Conservation (phyloP, 2,329 filamentous ascomycete genomes). For the Dothideomycetes sp. region DNA sequence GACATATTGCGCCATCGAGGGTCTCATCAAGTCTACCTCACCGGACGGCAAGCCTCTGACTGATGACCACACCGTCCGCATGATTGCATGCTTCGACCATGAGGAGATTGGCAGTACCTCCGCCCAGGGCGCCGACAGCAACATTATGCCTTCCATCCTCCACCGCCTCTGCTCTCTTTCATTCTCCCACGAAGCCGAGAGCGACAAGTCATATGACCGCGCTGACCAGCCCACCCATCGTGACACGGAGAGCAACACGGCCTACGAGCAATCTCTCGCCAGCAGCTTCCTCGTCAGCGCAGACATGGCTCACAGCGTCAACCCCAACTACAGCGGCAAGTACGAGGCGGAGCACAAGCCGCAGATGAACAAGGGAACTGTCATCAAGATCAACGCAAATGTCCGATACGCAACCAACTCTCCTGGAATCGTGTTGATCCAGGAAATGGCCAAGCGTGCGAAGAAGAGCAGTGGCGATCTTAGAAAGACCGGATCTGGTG, state of each 20-base stretch:
- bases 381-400: constrained; percentile 98
- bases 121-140: constrained; percentile 87
- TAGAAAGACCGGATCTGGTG: constrained; percentile 46
- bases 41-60: constrained; percentile 48
- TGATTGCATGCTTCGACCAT: constrained; percentile 94
- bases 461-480: constrained; percentile 34
- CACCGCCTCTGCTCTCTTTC: constrained; percentile 76
- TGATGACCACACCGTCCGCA: constrained; percentile 68
- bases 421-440: constrained; percentile 82
- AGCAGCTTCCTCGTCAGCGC: constrained; percentile 90
- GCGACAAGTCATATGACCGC: constrained; percentile 56
- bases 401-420: constrained; percentile 94
- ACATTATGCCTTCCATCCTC: constrained; percentile 77
- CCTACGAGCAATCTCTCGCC: constrained; percentile 85
- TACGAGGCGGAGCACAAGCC: constrained; percentile 87
- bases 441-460: constrained; percentile 63
- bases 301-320: constrained; percentile 94
- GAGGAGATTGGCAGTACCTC: constrained; percentile 92
- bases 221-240: constrained; percentile 27
- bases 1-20: constrained; percentile 85
- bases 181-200: constrained; percentile 41
- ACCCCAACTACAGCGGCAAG: constrained; percentile 88
- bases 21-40: constrained; percentile 65
- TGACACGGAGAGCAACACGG: constrained; percentile 58
- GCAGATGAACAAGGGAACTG: constrained; percentile 90